These are phyloP conservation scores for Kodamaea sagamina DNA, from an alignment of 805 yeast genomes.

Conservation along the genomic window DNA sequence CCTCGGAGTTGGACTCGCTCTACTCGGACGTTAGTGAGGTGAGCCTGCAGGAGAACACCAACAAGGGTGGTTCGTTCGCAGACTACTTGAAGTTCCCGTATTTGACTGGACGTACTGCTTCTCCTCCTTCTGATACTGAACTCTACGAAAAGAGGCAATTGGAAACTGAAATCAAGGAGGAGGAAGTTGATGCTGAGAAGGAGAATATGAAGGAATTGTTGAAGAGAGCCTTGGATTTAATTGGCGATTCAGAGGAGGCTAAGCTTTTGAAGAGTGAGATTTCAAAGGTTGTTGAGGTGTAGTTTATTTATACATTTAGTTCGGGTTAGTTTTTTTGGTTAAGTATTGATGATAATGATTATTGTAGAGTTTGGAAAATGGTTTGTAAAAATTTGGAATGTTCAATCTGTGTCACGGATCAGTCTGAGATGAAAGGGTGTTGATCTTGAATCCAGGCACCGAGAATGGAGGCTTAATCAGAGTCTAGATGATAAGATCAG, in stretches of 20 bases:
- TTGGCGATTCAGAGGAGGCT: constrained; percentile 19
- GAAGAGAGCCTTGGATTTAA: constrained; percentile 25
- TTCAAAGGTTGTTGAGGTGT: constrained; percentile 15
- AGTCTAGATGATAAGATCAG: too few relatives aligned
- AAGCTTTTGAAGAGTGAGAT: constrained; percentile 16
- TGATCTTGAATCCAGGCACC: too few relatives aligned
- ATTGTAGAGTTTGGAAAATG: too few relatives aligned
- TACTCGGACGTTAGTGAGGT: constrained; percentile 20
- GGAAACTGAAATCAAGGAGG: constrained; percentile 4
- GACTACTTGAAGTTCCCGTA: constrained; percentile 27
- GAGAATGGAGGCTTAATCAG: too few relatives aligned
- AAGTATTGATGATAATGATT: constrained; percentile 5
- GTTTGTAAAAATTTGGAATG: too few relatives aligned
- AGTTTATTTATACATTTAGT: constrained; percentile 4
- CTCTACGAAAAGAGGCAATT: constrained; percentile 3
- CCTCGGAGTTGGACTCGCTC: constrained; percentile 18
- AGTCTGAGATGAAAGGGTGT: too few relatives aligned
- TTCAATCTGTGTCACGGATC: too few relatives aligned
- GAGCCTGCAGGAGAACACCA: constrained; percentile 14
- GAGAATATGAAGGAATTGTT: constrained; percentile 28
- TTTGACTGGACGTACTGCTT: constrained; percentile 13
- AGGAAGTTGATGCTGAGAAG: constrained; percentile 24
- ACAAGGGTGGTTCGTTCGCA: constrained; percentile 16
- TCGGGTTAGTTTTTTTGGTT: background rate
- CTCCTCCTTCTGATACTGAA: constrained; percentile 5